Conservation (phyloP, 2,329 filamentous ascomycete genomes). For the Decorospora gaudefroyi region DNA sequence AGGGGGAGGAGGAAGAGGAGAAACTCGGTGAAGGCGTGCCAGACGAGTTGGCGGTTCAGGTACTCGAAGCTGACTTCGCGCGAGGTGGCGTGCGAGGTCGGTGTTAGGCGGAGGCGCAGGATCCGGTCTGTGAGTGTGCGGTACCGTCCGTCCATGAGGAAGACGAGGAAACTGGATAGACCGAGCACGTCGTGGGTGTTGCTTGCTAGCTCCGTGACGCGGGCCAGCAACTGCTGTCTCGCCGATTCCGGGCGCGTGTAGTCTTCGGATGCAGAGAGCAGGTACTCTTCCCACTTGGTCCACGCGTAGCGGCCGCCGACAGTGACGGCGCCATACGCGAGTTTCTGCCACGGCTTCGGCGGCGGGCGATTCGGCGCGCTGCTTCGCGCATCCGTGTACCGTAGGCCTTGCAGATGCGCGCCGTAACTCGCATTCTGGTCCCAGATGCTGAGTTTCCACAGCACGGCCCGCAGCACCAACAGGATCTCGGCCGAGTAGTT, state of each 20-base stretch:
- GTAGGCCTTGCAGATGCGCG: conserved; percentile 86
- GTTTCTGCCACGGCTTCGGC: conserved; percentile 82
- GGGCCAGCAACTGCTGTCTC: conserved; percentile 63
- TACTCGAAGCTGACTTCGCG: conserved; percentile 97
- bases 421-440: conserved; percentile 96
- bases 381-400: conserved; percentile 81
- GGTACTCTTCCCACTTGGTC: conserved; percentile 88
- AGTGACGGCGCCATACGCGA: conserved; percentile 79
- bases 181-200: conserved; percentile 80
- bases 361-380: conserved; percentile 58
- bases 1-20: conserved; percentile 95
- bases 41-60: conserved; percentile 94
- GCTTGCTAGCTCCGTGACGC: conserved; percentile 69
- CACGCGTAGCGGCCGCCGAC: conserved; percentile 88
- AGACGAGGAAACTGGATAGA: conserved; percentile 84
- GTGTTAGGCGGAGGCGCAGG: conserved; percentile 80
- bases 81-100: conserved; percentile 79
- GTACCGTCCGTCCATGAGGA: conserved; percentile 88
- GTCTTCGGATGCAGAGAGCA: conserved; percentile 75
- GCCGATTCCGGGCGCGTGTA: conserved; percentile 61
- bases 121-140: conserved; percentile 86
- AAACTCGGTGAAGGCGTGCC: conserved; percentile 99
- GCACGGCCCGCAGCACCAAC: conserved; percentile 71
- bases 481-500: conserved; percentile 88
- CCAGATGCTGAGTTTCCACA: conserved; percentile 97